These are phyloP conservation scores for Conticribra weissflogii DNA, from an alignment of 108 stramenopile species.

Conservation along the genomic window DNA sequence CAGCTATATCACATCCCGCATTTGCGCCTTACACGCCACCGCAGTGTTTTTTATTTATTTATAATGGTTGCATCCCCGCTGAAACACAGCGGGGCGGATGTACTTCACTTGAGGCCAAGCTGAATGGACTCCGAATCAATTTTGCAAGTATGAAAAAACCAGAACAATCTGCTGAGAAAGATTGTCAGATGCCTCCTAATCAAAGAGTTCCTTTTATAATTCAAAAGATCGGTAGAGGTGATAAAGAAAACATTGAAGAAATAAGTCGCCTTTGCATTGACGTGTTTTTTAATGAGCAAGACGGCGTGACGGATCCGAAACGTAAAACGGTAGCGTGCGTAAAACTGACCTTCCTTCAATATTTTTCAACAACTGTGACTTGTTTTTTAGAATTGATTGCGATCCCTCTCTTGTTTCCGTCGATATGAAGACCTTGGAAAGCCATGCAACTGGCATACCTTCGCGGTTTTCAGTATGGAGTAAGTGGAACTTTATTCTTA, in stretches of 20 bases:
- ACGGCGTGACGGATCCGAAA: background rate
- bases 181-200: too few species aligned
- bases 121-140: too few species aligned
- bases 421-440: slow-evolving; percentile 22
- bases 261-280: slow-evolving; percentile 65
- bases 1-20: too few species aligned
- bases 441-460: slow-evolving; percentile 43
- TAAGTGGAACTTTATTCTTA: background rate
- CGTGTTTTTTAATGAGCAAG: slow-evolving; percentile 75
- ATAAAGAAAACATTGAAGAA: slow-evolving; percentile 48
- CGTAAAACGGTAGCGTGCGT: slow-evolving; percentile 1
- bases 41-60: too few species aligned
- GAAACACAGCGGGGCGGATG: too few species aligned
- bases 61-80: too few species aligned
- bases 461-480: slow-evolving; percentile 43
- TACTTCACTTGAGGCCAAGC: too few species aligned
- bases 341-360: slow-evolving; percentile 21
- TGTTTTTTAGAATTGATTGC: background rate
- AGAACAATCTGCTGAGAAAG: too few species aligned
- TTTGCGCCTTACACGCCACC: too few species aligned
- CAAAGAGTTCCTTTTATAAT: slow-evolving; percentile 54
- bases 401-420: background rate
- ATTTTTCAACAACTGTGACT: background rate
- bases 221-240: slow-evolving; percentile 48
- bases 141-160: too few species aligned